These are phyloP conservation scores for Syzygium oleosum DNA, from an alignment of 345 rosid genomes.

Conservation along the genomic window DNA sequence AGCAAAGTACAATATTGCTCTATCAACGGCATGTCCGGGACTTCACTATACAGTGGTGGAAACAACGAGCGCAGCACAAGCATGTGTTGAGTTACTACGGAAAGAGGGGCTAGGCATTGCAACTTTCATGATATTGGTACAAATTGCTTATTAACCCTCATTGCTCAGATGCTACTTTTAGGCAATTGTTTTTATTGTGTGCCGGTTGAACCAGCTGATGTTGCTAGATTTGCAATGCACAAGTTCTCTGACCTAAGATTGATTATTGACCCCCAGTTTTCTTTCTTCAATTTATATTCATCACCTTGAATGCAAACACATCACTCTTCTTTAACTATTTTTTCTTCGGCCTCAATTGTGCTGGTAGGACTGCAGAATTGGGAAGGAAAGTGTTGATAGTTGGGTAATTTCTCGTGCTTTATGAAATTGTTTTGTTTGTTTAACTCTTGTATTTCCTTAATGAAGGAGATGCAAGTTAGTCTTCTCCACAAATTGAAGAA, in stretches of 20 bases:
- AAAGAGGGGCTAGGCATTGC: conserved; percentile 87
- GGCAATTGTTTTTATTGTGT: not conserved
- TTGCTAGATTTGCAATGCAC: not conserved
- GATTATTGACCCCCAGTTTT: not conserved
- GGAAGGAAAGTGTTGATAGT: not conserved
- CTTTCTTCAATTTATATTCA: not conserved
- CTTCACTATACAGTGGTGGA: conserved; percentile 93
- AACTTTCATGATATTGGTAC: conserved; percentile 97
- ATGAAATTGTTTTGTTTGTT: not conserved
- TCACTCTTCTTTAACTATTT: not conserved
- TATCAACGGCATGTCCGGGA: conserved; percentile 93
- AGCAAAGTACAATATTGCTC: conserved; percentile 93
- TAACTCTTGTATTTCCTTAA: not conserved
- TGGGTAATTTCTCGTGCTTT: not conserved
- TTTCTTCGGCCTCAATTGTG: not conserved
- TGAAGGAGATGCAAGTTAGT: conserved; percentile 82
- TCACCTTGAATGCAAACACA: not conserved
- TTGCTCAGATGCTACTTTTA: not conserved
- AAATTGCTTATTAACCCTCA: not conserved
- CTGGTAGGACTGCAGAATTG: not conserved
- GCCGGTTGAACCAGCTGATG: not conserved
- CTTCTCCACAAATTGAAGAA: conserved; percentile 49
- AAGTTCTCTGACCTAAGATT: not conserved
- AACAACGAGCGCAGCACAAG: conserved; percentile 88
- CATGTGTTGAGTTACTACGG: conserved; percentile 87